These are phyloP conservation scores for Debaryomyces singareniensis DNA, from an alignment of 1,139 yeast genomes.

Conservation along the genomic window DNA sequence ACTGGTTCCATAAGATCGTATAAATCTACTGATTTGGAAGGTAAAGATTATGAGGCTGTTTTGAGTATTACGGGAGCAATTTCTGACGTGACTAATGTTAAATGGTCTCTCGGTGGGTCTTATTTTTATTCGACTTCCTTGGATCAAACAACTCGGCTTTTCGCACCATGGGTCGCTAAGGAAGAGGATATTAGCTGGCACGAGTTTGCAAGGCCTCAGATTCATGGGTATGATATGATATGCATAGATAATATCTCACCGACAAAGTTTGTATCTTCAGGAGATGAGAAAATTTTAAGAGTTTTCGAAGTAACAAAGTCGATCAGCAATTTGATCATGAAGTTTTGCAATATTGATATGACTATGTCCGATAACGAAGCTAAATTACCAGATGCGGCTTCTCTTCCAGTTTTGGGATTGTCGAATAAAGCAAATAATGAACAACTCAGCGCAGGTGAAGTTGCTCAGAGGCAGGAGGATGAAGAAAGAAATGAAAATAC, in stretches of 20 bases:
- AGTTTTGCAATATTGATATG: slow-evolving; percentile 43
- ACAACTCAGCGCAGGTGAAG: slow-evolving; percentile 37
- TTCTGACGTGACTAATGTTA: slow-evolving; percentile 67
- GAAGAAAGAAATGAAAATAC: slow-evolving; percentile 33
- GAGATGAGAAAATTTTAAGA: slow-evolving; percentile 89
- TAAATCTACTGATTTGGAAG: slow-evolving; percentile 31
- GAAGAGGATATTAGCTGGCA: slow-evolving; percentile 53
- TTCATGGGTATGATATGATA: slow-evolving; percentile 96
- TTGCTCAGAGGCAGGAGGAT: slow-evolving; percentile 26
- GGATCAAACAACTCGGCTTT: slow-evolving; percentile 90
- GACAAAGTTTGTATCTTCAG: slow-evolving; percentile 80
- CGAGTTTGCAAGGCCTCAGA: slow-evolving; percentile 94
- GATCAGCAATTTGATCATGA: slow-evolving; percentile 56
- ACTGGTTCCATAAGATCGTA: slow-evolving; percentile 92
- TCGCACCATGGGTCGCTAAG: slow-evolving; percentile 51
- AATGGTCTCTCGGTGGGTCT: slow-evolving; percentile 68
- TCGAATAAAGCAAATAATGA: slow-evolving; percentile 80
- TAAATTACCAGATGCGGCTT: slow-evolving; percentile 68
- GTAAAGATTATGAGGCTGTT: slow-evolving; percentile 44
- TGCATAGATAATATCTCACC: slow-evolving; percentile 60
- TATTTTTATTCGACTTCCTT: slow-evolving; percentile 70
- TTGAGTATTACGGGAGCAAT: slow-evolving; percentile 75
- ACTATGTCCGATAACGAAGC: slow-evolving; percentile 14
- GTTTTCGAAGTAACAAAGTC: slow-evolving; percentile 87
- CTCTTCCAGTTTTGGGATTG: slow-evolving; percentile 87